Evolutionary conservation across 1,284 basidiomycete species (phyloP), one percentile per base, ranked within the genome.

Genomic region (Abortiporus biennis): DNA sequence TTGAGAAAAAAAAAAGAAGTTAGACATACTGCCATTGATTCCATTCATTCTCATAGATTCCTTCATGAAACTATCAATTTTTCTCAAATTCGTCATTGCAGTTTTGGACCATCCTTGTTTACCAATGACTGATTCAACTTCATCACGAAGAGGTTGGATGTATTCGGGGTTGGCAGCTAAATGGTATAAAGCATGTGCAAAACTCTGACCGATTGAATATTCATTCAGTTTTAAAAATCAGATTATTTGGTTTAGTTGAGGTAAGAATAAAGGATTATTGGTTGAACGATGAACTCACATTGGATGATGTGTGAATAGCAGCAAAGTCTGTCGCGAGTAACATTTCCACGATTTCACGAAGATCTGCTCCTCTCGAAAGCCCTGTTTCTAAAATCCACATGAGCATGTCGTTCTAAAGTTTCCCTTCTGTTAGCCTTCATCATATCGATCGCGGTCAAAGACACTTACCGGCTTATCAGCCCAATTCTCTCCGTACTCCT

Each of bases 21-120:
- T 9, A 19, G 42, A 46, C 53, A 32, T 36, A 61, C 55, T 41
- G 19, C 34, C 21, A 29, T 34, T 47, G 12, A 62, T 50, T 0
- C 61, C 63, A 27, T 62, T 62, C 32, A 64, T 44, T 8, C 73
- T 59, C 43, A 65, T 63, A 1, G 66, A 65, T 51, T 77, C 74
- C 36, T 68, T 65, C 42, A 78, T 48, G 51, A 78, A 74, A 47
- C 72, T 76, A 47, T 78, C 74, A n/a, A 77, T 49, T 42, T 71
- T 71, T 43, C 58, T 54, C 65, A 77, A 66, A 42, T 69, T 71
- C 8, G 49, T 53, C 37, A 78, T 54, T 0, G 66, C 57, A 0
- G 51, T 51, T 48, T 74, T 74, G 0, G 65, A 68, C 69, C 72
- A 74, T 0, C 74, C 72, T 21, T 72, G 62, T 24, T 57, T 50